phyloP scores from a whole-genome alignment of 106 monocot species.

The Iris macrosiphon region DNA sequence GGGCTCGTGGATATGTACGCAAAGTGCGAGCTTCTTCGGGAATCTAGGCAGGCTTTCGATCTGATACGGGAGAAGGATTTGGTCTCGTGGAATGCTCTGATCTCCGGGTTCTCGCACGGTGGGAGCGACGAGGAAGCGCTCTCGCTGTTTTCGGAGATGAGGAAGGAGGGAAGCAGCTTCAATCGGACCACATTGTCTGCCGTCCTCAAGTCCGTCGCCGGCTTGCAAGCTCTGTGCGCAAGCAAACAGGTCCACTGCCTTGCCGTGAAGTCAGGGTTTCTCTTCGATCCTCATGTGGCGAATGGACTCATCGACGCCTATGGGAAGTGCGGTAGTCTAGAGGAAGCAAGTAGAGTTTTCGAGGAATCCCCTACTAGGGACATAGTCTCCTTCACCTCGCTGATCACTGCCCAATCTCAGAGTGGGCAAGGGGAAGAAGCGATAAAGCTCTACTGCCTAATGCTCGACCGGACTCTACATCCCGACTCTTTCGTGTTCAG shows the following conservation, averaged over 20 bases:
- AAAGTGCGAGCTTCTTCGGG: constrained; percentile 32
- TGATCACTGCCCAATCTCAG: constrained; percentile 64
- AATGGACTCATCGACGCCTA: constrained; percentile 90
- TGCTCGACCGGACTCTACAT: constrained; percentile 38
- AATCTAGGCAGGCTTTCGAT: constrained; percentile 47
- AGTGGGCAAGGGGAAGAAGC: constrained; percentile 72
- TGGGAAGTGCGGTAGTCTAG: constrained; percentile 49
- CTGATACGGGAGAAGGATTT: constrained; percentile 44
- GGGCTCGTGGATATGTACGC: constrained; percentile 91
- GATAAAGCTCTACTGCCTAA: constrained; percentile 50
- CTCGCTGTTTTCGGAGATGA: constrained; percentile 48
- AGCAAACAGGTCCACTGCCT: constrained; percentile 61
- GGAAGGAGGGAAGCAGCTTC: constrained; percentile 39
- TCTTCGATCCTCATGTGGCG: constrained; percentile 59
- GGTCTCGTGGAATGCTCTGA: constrained; percentile 78
- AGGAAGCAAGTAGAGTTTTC: constrained; percentile 50
- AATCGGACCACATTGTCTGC: constrained; percentile 79
- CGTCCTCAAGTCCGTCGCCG: constrained; percentile 67
- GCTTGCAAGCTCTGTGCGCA: constrained; percentile 20
- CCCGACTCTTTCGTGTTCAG: constrained; percentile 78
- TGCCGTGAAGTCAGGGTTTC: constrained; percentile 34
- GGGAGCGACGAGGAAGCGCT: constrained; percentile 44
- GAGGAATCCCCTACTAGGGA: constrained; percentile 45
- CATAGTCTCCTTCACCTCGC: constrained; percentile 69
- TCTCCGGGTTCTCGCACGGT: constrained; percentile 70